Evolutionary conservation across 2,329 filamentous ascomycete genomes (phyloP), one percentile per base, ranked within the genome.

Genomic region (Tolypocladium ophioglossoides): DNA sequence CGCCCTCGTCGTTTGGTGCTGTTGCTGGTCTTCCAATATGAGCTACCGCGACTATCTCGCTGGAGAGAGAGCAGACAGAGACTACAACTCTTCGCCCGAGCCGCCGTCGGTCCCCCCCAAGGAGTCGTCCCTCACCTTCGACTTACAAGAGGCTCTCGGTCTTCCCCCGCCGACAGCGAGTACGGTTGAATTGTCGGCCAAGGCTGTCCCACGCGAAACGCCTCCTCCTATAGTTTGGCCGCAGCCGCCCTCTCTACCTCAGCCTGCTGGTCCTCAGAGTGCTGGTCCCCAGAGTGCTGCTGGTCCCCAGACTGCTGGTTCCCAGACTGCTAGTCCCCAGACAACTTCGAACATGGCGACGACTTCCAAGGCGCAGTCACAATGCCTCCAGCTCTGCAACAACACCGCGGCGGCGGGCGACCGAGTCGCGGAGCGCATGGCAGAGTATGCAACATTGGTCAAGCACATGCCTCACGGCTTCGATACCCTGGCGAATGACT

Each of bases 401-500:
- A 76, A 77, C 62, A 79, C 82, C 8, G 85, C 82, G 2, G 69
- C 75, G 51, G 73, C 82, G 30, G 82, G 81, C 55, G 84, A 86
- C 65, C 78, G 76, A 57, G 84, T 87, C 59, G 80, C 84, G 0
- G 78, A 85, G 49, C 80, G 78, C 58, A 80, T 85, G 72, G 74
- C 85, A 41, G 83, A 86, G 64, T 85, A 83, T 57, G 73, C 85
- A 24, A 79, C 78, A 53, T 75, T 78, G 5, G 74, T 77, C 55
- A 82, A 80, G 60, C 70, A 76, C 60, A 73, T 78, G 38, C 77
- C 78, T 0, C 70, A 76, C 52, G 78, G 79, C 35, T 81, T 85
- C 65, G 77, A 79, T 55, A 70, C 74, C 30, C 74, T 88, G 22
- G 83, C 84, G 11, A 77, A 78, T 57, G 82, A 85, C 58, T 86